phyloP scores from a whole-genome alignment of 352 stramenopile genomes.

The Pythium brachiatum region DNA sequence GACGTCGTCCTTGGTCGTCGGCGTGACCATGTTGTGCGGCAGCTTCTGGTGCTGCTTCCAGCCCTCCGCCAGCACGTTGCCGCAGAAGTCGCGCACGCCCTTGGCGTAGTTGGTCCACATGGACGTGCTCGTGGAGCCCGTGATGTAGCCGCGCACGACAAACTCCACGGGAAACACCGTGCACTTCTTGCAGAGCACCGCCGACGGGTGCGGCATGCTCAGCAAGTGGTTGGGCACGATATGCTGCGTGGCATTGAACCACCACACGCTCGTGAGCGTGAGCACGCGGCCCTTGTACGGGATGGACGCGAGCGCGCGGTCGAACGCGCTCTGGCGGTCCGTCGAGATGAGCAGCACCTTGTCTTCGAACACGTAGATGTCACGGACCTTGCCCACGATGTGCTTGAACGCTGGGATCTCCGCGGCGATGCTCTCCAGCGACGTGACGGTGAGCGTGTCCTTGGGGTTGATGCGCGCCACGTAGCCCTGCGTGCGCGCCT shows the following conservation, averaged over 20 bases:
- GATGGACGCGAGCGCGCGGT: constrained; percentile 94
- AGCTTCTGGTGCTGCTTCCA: constrained; percentile 98
- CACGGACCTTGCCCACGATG: constrained; percentile 88
- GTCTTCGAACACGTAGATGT: constrained; percentile 89
- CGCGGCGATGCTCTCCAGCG: constrained; percentile 37
- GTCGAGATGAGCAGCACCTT: constrained; percentile 97
- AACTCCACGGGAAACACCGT: constrained; percentile 98
- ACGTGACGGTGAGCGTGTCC: constrained; percentile 49
- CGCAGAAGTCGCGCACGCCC: constrained; percentile 95
- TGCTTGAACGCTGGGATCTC: constrained; percentile 50
- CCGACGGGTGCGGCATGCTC: constrained; percentile 92
- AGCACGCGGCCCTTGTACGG: constrained; percentile 98
- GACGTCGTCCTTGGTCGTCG: constrained; percentile 98
- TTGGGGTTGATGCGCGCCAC: constrained; percentile 50
- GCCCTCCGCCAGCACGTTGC: constrained; percentile 92
- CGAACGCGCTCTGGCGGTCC: constrained; percentile 98
- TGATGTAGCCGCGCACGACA: constrained; percentile 97
- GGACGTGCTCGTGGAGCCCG: constrained; percentile 96
- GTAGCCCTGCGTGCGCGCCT: constrained; percentile 72
- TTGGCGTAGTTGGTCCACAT: constrained; percentile 99
- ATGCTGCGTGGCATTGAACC: constrained; percentile 95
- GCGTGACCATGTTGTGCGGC: constrained; percentile 93
- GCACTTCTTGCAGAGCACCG: constrained; percentile 96
- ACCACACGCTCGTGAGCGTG: constrained; percentile 95
- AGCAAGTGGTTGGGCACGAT: constrained; percentile 98